These are phyloP conservation scores for Pseudopyrenochaeta lycopersici DNA, from an alignment of 2,329 filamentous ascomycete species.

Conservation along the genomic window DNA sequence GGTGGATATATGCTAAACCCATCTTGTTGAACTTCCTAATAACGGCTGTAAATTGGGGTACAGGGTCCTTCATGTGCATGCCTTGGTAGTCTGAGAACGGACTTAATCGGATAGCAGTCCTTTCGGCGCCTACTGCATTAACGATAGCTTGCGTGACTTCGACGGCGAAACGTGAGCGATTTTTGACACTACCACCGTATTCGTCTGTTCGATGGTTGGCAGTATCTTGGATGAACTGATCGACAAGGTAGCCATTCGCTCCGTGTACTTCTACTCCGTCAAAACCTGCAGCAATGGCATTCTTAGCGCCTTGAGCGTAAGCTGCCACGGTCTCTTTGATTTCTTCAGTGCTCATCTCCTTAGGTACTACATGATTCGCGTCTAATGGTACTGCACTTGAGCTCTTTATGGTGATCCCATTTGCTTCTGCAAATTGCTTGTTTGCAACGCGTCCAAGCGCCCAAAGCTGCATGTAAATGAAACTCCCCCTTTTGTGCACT, in stretches of 20 bases:
- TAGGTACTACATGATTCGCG: slow-evolving; percentile 55
- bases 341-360: slow-evolving; percentile 50
- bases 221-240: slow-evolving; percentile 70
- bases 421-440: slow-evolving; percentile 44
- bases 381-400: slow-evolving; percentile 40
- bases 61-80: slow-evolving; percentile 70
- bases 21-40: slow-evolving; percentile 61
- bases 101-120: slow-evolving; percentile 66
- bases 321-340: slow-evolving; percentile 50
- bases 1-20: slow-evolving; percentile 57
- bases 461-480: slow-evolving; percentile 71
- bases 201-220: slow-evolving; percentile 63
- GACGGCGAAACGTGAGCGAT: slow-evolving; percentile 62
- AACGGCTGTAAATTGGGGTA: slow-evolving; percentile 70
- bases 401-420: slow-evolving; percentile 46
- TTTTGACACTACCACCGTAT: slow-evolving; percentile 60
- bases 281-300: slow-evolving; percentile 62
- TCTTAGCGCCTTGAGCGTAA: slow-evolving; percentile 55
- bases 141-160: slow-evolving; percentile 63
- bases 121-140: slow-evolving; percentile 64
- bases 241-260: slow-evolving; percentile 73
- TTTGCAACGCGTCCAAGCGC: slow-evolving; percentile 65
- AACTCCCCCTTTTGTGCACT: slow-evolving; percentile 70
- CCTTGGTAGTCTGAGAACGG: slow-evolving; percentile 70
- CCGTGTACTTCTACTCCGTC: slow-evolving; percentile 68